phyloP scores from a whole-genome alignment of 345 rosid species.

The Salix viminalis region DNA sequence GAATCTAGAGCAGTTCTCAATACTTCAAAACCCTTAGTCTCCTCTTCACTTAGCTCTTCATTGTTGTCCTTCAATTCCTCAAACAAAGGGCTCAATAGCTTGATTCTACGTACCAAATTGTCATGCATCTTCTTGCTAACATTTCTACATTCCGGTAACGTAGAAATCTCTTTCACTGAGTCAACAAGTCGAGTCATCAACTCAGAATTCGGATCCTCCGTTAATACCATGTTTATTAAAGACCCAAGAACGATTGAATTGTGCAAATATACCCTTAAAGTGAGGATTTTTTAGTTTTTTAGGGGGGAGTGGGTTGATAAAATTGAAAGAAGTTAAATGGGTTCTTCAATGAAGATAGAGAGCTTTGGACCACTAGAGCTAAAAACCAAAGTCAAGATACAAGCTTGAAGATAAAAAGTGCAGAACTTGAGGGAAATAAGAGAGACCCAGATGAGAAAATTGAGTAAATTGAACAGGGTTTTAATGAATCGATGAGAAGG shows the following conservation, averaged over 20 bases:
- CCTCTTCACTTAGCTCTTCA: slow-evolving; percentile 39
- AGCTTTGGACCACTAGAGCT: background rate
- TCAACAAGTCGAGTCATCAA: slow-evolving; percentile 47
- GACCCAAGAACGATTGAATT: background rate
- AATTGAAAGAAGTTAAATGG: slow-evolving; percentile 5
- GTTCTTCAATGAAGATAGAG: background rate
- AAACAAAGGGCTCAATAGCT: slow-evolving; percentile 89
- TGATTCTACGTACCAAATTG: slow-evolving; percentile 79
- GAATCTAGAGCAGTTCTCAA: slow-evolving; percentile 58
- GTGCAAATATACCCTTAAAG: background rate
- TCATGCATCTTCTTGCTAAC: slow-evolving; percentile 64
- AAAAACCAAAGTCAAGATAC: background rate
- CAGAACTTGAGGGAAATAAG: background rate
- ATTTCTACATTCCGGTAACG: slow-evolving; percentile 54
- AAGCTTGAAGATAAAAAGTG: background rate
- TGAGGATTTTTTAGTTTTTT: background rate
- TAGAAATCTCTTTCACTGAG: slow-evolving; percentile 61
- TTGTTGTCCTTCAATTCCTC: slow-evolving; percentile 67
- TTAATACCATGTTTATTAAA: slow-evolving; percentile 26
- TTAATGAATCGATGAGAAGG: background rate
- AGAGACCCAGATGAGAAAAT: slow-evolving; percentile 20
- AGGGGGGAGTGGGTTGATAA: background rate
- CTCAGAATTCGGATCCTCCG: slow-evolving; percentile 33
- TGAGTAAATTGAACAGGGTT: slow-evolving; percentile 5
- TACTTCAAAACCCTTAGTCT: slow-evolving; percentile 45